Base-by-base conservation (phyloP, 1,284 basidiomycete species). In the Ceratobasidium sp. region DNA sequence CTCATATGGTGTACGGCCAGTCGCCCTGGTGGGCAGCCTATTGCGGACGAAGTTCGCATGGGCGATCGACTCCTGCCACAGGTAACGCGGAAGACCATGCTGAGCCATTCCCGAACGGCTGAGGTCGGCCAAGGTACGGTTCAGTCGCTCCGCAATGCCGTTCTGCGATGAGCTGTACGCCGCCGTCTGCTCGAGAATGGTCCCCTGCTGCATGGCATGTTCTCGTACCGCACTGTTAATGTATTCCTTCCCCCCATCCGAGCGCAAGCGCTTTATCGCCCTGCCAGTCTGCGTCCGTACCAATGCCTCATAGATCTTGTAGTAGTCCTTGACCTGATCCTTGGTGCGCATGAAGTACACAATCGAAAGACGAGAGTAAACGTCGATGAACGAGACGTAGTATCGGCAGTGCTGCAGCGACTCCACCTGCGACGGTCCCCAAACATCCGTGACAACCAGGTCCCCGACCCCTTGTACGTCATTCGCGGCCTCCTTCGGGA, bases 221-320 rank as follows among this genome's bases (percentile, higher is more conserved):
- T 49, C 46, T 6, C 18, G 4, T 23, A 49, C 5, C 46, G 4
- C 46, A 18, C 5, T 49, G 46, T 49, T 49, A 14, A 49, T 18
- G 21, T 49, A 49, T 23, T 49, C 46, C 46, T 49, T 49, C 46
- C 46, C 46, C 4, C 16, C 16, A 49, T 49, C 46, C 7, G 7
- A 7, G 18, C 46, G 46, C 46, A 49, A 4, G 3, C 46, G 4
- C 7, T 14, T 6, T 7, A 49, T 49, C 46, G 21, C 16, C 21
- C 46, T 49, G 3, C 46, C 46, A 6, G 46, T 49, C 46, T 49
- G 46, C 18, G 46, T 49, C 7, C 16, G 46, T n/a, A 49, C 46
- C 44, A 76, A 75, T 32, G 72, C 75, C 8, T 73, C 67, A 64
- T 78, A 81, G 21, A 74, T 63, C 50, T 77, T 74, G 23, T 80